These are phyloP conservation scores for Lactarius deliciosus DNA, from an alignment of 768 basidiomycete species.

Conservation along the genomic window DNA sequence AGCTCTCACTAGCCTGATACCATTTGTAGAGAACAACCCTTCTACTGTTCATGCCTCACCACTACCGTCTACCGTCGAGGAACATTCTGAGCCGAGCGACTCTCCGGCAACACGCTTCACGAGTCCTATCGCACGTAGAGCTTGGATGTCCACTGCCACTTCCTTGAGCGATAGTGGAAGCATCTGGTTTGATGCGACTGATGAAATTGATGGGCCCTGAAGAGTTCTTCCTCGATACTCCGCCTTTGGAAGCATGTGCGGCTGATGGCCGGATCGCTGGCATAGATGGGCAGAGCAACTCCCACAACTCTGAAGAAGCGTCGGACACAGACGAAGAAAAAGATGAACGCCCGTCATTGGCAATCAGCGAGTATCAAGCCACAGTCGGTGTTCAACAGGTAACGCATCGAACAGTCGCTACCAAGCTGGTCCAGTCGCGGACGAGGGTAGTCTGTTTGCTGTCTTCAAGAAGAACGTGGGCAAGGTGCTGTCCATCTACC, in stretches of 20 bases:
- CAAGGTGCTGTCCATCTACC: constrained; percentile 50
- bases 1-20: constrained; percentile 43
- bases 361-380: constrained; percentile 15
- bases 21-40: constrained; percentile 32
- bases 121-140: constrained; percentile 24
- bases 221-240: constrained; percentile 58
- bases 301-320: constrained; percentile 55
- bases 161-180: constrained; percentile 34
- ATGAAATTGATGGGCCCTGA: constrained; percentile 58
- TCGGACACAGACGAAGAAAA: constrained; percentile 50
- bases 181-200: constrained; percentile 80
- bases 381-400: constrained; percentile 31
- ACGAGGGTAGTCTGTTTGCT: constrained; percentile 80
- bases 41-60: constrained; percentile 35
- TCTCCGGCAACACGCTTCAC: constrained; percentile 26
- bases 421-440: constrained; percentile 61
- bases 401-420: constrained; percentile 52
- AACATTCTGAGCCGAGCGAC: constrained; percentile 39
- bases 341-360: constrained; percentile 23
- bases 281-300: constrained; percentile 40
- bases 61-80: constrained; percentile 50
- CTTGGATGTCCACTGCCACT: constrained; percentile 33
- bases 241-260: constrained; percentile 32
- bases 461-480: constrained; percentile 88
- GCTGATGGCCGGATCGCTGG: constrained; percentile 37